A percentile compares a stretch with the other conserved stretches of the same genome.
phyloP scores from a whole-genome alignment of 495 filamentous ascomycete species.

The Podospora didyma region DNA sequence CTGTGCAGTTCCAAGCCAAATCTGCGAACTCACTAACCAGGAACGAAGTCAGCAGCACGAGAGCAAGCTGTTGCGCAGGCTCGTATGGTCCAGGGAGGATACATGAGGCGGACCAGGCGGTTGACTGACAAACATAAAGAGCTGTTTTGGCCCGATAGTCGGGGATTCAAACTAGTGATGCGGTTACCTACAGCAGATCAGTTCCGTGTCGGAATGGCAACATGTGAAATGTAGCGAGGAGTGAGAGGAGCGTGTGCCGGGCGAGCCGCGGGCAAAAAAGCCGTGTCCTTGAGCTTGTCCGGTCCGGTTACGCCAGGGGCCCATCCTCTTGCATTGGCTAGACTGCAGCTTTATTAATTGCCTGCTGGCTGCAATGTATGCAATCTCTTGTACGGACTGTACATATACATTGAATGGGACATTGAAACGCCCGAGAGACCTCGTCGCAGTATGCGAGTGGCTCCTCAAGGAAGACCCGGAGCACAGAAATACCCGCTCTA shows the following conservation, averaged over 20 bases:
- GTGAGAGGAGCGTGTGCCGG: neutral
- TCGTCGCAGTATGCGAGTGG: neutral
- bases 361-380: no score
- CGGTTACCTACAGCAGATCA: no score
- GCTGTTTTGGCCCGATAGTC: no score
- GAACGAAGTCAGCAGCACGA: no score
- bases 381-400: no score
- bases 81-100: no score
- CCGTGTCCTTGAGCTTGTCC: neutral
- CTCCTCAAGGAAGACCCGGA: neutral
- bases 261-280: neutral
- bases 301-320: constrained; percentile 15
- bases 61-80: no score
- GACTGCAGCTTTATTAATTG: neutral
- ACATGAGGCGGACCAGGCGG: no score
- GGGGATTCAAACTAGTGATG: no score
- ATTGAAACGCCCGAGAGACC: constrained; percentile 1
- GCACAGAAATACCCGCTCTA: neutral
- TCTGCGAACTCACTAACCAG: no score
- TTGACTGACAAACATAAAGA: no score
- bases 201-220: neutral
- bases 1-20: no score
- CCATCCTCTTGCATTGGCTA: constrained; percentile 17
- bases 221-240: neutral
- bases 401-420: neutral